These are phyloP conservation scores for Chenopodium suecicum DNA, from an alignment of 148 eudicot species.

Conservation along the genomic window DNA sequence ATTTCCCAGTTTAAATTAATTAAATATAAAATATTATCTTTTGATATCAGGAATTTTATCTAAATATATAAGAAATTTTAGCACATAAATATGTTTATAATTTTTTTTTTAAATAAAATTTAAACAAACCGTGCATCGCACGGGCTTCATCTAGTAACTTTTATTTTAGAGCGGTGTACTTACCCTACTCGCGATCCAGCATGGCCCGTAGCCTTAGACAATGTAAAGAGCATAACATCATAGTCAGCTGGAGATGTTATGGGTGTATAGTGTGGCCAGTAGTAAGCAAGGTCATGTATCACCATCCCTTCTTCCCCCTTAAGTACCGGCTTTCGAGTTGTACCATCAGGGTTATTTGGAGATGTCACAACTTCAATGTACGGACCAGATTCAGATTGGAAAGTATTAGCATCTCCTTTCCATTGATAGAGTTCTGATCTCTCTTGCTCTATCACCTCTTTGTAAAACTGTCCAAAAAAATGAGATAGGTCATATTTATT, in stretches of 20 bases:
- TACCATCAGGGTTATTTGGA: constrained; percentile 82
- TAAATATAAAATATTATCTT: too few species aligned
- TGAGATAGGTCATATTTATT: not conserved
- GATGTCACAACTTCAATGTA: constrained; percentile 71
- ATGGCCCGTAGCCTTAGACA: constrained; percentile 84
- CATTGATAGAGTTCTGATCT: constrained; percentile 50
- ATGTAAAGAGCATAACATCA: constrained; percentile 77
- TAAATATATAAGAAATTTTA: too few species aligned
- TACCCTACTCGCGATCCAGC: constrained; percentile 96
- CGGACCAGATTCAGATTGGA: constrained; percentile 36
- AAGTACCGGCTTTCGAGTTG: constrained; percentile 39
- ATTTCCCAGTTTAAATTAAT: too few species aligned
- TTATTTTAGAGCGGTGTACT: not conserved
- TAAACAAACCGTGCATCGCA: too few species aligned
- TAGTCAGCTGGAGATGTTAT: constrained; percentile 48
- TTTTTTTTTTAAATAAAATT: too few species aligned
- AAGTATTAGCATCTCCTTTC: constrained; percentile 58
- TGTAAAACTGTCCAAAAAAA: constrained; percentile 44
- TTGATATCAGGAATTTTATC: too few species aligned
- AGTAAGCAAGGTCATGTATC: constrained; percentile 80
- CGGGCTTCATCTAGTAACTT: too few species aligned
- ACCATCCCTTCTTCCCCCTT: constrained; percentile 42
- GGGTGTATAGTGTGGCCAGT: constrained; percentile 92
- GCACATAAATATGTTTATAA: too few species aligned
- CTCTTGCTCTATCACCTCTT: constrained; percentile 42